Conservation (phyloP, 371 early-diverging fungal species). For the Syncephalis plumigaleata region DNA sequence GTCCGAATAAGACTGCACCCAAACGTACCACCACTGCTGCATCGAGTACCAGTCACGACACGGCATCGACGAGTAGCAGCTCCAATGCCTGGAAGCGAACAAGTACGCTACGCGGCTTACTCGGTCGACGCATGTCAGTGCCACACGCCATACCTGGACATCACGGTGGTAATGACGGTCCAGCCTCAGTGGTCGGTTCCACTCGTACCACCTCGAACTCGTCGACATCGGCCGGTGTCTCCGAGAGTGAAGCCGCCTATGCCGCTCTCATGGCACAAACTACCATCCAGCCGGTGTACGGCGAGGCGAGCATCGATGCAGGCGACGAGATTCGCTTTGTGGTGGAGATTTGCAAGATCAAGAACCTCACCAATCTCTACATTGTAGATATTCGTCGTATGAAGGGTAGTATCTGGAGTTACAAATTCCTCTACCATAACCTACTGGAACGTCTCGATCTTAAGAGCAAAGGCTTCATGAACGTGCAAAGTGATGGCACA, state of each 20-base stretch:
- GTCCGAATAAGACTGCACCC: slow-evolving; percentile 23
- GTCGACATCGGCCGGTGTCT: background rate
- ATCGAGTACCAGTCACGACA: background rate
- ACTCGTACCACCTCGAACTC: slow-evolving; percentile 5
- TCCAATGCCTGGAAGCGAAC: slow-evolving; percentile 3
- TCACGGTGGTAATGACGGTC: background rate
- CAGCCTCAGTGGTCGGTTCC: background rate
- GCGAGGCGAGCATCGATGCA: slow-evolving; percentile 71
- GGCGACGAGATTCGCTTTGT: slow-evolving; percentile 70
- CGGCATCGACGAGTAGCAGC: background rate
- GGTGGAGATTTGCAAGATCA: slow-evolving; percentile 76
- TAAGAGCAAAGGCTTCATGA: slow-evolving; percentile 24
- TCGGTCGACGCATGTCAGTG: slow-evolving; percentile 3
- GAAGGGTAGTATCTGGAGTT: slow-evolving; percentile 84
- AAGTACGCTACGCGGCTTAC: slow-evolving; percentile 7
- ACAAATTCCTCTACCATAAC: slow-evolving; percentile 75
- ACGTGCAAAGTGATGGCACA: background rate
- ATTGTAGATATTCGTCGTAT: slow-evolving; percentile 81
- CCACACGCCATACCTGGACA: background rate
- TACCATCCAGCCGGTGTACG: slow-evolving; percentile 57
- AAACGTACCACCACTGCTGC: background rate
- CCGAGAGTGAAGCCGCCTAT: background rate
- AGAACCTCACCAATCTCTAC: slow-evolving; percentile 73
- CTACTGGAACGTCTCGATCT: slow-evolving; percentile 36
- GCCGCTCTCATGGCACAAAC: background rate